phyloP scores from a whole-genome alignment of 495 filamentous ascomycete genomes.

The Patellaria atrata region DNA sequence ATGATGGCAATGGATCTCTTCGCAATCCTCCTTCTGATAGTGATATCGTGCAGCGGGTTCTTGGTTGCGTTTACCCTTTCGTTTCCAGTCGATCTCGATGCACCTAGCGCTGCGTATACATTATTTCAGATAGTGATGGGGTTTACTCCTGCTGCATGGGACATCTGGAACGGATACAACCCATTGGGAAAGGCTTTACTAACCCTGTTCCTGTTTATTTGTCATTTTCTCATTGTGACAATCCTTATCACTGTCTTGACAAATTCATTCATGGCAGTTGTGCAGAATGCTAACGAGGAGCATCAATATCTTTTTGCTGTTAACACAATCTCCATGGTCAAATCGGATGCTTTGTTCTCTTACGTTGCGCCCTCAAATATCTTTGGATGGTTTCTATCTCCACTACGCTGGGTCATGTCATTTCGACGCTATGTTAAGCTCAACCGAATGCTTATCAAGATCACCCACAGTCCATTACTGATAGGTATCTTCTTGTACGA shows the following conservation, averaged over 20 bases:
- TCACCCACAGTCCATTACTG: slow-evolving; percentile 75
- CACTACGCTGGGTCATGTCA: slow-evolving; percentile 61
- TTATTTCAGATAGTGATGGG: slow-evolving; percentile 92
- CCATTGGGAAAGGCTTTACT: slow-evolving; percentile 58
- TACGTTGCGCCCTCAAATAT: slow-evolving; percentile 84
- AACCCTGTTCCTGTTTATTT: slow-evolving; percentile 75
- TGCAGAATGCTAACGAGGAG: slow-evolving; percentile 81
- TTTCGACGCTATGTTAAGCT: slow-evolving; percentile 65
- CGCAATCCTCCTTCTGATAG: slow-evolving; percentile 65
- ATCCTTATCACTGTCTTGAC: slow-evolving; percentile 86
- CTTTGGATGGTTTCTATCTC: slow-evolving; percentile 71
- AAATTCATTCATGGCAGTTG: slow-evolving; percentile 87
- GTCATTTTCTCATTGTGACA: slow-evolving; percentile 87
- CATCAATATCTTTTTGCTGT: slow-evolving; percentile 90
- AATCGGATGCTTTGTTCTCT: slow-evolving; percentile 83
- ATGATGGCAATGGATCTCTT: slow-evolving; percentile 83
- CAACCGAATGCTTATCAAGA: slow-evolving; percentile 76
- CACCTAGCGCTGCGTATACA: slow-evolving; percentile 58
- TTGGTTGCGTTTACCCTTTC: slow-evolving; percentile 85
- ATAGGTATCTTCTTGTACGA: slow-evolving; percentile 81
- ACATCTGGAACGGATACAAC: slow-evolving; percentile 65
- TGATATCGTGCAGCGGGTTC: slow-evolving; percentile 82
- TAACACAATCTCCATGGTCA: slow-evolving; percentile 91
- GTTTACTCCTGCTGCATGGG: slow-evolving; percentile 63
- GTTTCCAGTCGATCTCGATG: slow-evolving; percentile 47